A percentile compares a stretch with the other conserved stretches of the same genome.
phyloP scores from a whole-genome alignment of 2,329 filamentous ascomycete genomes.

The Exophiala dermatitidis region DNA sequence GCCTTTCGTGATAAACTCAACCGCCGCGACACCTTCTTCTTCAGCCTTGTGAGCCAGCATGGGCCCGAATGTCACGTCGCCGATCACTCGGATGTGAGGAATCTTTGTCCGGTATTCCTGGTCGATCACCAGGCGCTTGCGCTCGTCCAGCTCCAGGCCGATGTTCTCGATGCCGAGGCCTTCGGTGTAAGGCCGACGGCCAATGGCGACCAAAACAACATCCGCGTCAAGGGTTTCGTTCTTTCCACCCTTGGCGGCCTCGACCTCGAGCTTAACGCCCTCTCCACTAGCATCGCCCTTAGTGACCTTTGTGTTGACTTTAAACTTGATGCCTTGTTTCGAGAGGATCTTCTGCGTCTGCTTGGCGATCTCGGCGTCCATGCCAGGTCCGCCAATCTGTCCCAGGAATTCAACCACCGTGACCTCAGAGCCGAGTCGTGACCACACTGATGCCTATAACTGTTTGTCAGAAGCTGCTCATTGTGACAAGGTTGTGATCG shows the following conservation, averaged over 20 bases:
- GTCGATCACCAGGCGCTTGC: conserved; percentile 92
- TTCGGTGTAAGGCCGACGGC: conserved; percentile 86
- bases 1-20: conserved; percentile 97
- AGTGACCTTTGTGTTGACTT: conserved; percentile 91
- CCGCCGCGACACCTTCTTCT: conserved; percentile 88
- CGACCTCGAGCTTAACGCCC: conserved; percentile 72
- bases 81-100: conserved; percentile 92
- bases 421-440: conserved; percentile 82
- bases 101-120: conserved; percentile 98
- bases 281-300: conserved; percentile 74
- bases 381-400: conserved; percentile 95
- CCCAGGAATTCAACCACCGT: conserved; percentile 95
- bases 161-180: conserved; percentile 92
- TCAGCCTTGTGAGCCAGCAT: conserved; percentile 99
- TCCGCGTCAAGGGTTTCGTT: conserved; percentile 85
- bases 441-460: conserved; percentile 77
- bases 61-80: conserved; percentile 92
- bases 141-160: conserved; percentile 83
- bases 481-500: neutral
- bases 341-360: conserved; percentile 81
- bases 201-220: conserved; percentile 93
- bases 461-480: conserved; percentile 1
- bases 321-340: conserved; percentile 98
- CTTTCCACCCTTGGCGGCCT: conserved; percentile 95
- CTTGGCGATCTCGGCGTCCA: conserved; percentile 93